phyloP scores from a whole-genome alignment of 2,329 filamentous ascomycete species.

The Neophaeococcomyces mojaviensis region DNA sequence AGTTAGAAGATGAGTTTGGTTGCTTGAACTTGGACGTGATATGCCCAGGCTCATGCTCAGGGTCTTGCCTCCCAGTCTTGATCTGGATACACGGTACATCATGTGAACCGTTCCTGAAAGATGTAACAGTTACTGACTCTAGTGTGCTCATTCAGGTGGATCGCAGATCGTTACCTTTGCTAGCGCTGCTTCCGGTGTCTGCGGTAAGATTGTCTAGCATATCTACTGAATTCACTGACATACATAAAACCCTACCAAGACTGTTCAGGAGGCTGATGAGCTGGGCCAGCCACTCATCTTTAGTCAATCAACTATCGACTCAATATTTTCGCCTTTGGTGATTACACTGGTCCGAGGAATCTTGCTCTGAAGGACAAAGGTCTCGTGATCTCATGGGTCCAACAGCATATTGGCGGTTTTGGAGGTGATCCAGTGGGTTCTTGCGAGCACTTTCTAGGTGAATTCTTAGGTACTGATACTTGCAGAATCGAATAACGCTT shows the following conservation, averaged over 20 bases:
- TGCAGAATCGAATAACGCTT: not conserved
- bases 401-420: slow-evolving; percentile 33
- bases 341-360: slow-evolving; percentile 37
- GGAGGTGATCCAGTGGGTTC: slow-evolving; percentile 32
- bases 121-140: slow-evolving; percentile 21
- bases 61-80: slow-evolving; percentile 1
- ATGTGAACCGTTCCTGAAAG: not conserved
- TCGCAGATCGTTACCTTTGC: too few relatives aligned
- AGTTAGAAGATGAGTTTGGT: slow-evolving; percentile 3
- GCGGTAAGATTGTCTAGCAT: too few relatives aligned
- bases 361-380: slow-evolving; percentile 36
- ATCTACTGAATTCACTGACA: too few relatives aligned
- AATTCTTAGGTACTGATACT: not conserved
- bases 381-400: slow-evolving; percentile 32
- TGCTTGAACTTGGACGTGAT: slow-evolving; percentile 7
- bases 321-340: slow-evolving; percentile 38
- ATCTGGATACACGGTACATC: slow-evolving; percentile 7
- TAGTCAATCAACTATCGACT: slow-evolving; percentile 42
- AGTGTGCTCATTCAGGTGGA: slow-evolving; percentile 41
- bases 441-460: not conserved
- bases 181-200: too few relatives aligned
- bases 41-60: not conserved
- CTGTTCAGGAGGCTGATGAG: too few relatives aligned
- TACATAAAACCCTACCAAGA: too few relatives aligned
- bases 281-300: slow-evolving; percentile 40